A percentile compares a stretch with the other conserved stretches of the same genome.
phyloP scores from a whole-genome alignment of 192 early-diverging fungal genomes.

The Podila verticillata region DNA sequence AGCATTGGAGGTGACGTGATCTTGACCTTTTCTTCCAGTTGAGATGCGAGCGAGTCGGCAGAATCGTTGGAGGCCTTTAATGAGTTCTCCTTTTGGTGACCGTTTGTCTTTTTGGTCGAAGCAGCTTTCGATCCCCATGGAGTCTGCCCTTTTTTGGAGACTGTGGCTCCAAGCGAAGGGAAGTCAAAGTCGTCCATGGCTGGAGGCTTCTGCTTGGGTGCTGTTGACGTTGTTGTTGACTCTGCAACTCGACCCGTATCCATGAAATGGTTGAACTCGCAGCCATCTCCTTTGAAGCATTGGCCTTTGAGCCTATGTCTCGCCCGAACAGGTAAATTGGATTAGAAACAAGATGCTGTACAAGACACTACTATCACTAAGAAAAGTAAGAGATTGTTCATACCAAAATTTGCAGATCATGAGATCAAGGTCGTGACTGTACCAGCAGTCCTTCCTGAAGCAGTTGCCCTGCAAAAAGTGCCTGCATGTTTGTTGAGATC shows the following conservation, averaged over 20 bases:
- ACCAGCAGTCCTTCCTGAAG: constrained; percentile 66
- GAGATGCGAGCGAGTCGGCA: constrained; percentile 11
- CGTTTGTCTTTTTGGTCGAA: neutral
- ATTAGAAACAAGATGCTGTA: too few species aligned
- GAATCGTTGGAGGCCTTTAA: neutral
- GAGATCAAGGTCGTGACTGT: constrained; percentile 60
- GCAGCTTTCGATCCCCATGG: constrained; percentile 4
- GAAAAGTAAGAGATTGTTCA: constrained; percentile 1
- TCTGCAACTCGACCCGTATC: constrained; percentile 32
- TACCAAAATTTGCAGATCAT: constrained; percentile 71
- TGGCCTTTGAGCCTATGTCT: constrained; percentile 61
- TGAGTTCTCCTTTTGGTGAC: neutral
- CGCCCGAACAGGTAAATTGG: too few species aligned
- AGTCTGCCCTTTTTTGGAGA: constrained; percentile 10
- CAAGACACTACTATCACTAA: neutral
- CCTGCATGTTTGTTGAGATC: constrained; percentile 55
- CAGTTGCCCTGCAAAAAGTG: constrained; percentile 66
- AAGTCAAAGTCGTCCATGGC: constrained; percentile 47
- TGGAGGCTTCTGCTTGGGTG: constrained; percentile 31
- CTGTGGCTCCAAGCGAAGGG: constrained; percentile 27
- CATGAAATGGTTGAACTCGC: constrained; percentile 61
- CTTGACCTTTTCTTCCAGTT: constrained; percentile 41
- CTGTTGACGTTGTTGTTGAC: neutral
- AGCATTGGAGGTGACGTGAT: constrained; percentile 17
- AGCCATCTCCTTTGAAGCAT: constrained; percentile 62